phyloP scores from a whole-genome alignment of 2,329 filamentous ascomycete species.

The Neonectria coccinea region DNA sequence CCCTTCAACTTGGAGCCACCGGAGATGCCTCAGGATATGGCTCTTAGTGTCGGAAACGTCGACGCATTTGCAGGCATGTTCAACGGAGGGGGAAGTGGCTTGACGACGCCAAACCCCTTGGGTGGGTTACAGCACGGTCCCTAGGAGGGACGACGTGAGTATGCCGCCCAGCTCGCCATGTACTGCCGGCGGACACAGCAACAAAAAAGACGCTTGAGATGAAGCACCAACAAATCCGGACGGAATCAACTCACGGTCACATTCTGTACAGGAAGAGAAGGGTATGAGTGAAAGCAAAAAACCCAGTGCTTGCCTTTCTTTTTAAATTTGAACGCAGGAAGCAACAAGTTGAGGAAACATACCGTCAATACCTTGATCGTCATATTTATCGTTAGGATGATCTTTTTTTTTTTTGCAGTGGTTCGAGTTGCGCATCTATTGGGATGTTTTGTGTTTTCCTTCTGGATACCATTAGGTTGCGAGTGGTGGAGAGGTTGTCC shows the following conservation, averaged over 20 bases:
- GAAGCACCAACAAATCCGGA: constrained; percentile 7
- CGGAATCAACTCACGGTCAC: constrained; percentile 5
- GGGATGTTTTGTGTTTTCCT: background rate
- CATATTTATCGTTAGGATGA: background rate
- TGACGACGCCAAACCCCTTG: constrained; percentile 52
- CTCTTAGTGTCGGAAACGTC: constrained; percentile 55
- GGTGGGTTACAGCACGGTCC: constrained; percentile 49
- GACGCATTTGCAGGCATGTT: constrained; percentile 65
- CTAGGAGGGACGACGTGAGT: constrained; percentile 38
- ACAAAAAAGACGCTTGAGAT: constrained; percentile 1
- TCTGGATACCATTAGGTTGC: background rate
- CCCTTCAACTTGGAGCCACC: constrained; percentile 91
- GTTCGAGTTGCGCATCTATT: background rate
- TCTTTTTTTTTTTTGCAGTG: background rate
- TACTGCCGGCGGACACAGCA: background rate
- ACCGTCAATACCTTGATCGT: background rate
- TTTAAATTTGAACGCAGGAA: background rate
- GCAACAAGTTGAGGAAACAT: background rate
- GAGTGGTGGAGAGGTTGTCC: background rate
- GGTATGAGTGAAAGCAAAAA: constrained; percentile 11
- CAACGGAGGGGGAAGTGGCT: constrained; percentile 52
- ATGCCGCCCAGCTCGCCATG: constrained; percentile 19
- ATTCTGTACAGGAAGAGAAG: constrained; percentile 5
- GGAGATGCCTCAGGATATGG: constrained; percentile 64
- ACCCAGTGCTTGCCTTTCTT: background rate